A percentile compares a stretch with the other conserved stretches of the same genome.
Conservation (phyloP, 495 filamentous ascomycete genomes). For the Cercophora samala region DNA sequence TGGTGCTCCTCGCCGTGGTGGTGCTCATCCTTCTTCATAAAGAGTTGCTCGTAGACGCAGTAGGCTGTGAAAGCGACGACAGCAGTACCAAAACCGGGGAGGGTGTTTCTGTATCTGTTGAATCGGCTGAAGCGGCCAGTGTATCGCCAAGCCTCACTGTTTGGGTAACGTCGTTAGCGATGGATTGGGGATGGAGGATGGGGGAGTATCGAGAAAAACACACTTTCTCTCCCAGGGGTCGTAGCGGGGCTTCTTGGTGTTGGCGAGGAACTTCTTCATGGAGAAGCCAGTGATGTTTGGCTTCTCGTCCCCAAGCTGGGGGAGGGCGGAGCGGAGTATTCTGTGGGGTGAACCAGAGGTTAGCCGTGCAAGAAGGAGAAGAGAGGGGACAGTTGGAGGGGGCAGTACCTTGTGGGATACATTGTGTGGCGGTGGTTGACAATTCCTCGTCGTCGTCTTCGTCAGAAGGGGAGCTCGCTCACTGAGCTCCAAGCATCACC, state of each 20-base stretch:
- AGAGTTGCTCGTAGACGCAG: slow-evolving; percentile 82
- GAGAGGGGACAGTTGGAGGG: slow-evolving; percentile 5
- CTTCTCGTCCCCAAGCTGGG: slow-evolving; percentile 33
- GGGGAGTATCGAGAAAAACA: slow-evolving; percentile 24
- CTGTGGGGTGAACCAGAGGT: slow-evolving; percentile 17
- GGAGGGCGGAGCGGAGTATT: slow-evolving; percentile 36
- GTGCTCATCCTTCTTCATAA: slow-evolving; percentile 63
- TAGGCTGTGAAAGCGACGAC: slow-evolving; percentile 87
- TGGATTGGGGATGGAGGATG: background rate
- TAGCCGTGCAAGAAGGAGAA: background rate
- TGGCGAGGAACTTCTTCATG: slow-evolving; percentile 63
- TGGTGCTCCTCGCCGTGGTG: slow-evolving; percentile 56
- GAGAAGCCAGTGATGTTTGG: slow-evolving; percentile 84
- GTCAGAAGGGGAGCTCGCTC: slow-evolving; percentile 10
- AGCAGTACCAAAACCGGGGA: slow-evolving; percentile 90
- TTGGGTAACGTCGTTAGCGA: background rate
- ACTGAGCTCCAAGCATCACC: background rate
- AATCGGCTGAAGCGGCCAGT: slow-evolving; percentile 77
- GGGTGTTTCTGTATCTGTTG: slow-evolving; percentile 79
- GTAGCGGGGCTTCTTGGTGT: slow-evolving; percentile 62
- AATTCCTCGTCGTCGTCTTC: slow-evolving; percentile 25
- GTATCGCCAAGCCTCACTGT: slow-evolving; percentile 93
- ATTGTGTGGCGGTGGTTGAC: slow-evolving; percentile 34
- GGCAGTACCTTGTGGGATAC: slow-evolving; percentile 43
- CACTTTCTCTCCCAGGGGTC: slow-evolving; percentile 88